Percentiles rank a stretch among this genome's conserved stretches.
These are phyloP conservation scores for Penicillium sp. DNA, from an alignment of 2,329 filamentous ascomycete genomes.

Conservation along the genomic window DNA sequence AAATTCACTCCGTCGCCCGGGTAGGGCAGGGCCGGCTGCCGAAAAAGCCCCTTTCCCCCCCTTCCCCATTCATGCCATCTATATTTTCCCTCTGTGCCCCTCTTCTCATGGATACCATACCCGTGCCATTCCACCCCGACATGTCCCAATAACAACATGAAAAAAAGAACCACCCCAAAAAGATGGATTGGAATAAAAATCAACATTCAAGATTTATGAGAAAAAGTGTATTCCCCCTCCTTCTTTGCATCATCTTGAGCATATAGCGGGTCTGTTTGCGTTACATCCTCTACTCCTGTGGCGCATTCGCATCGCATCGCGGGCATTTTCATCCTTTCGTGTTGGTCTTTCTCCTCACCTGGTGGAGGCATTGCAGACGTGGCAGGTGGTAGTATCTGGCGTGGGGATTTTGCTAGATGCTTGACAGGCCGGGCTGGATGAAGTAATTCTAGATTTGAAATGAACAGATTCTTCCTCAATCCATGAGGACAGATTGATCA, in stretches of 20 bases:
- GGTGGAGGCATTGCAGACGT: background rate
- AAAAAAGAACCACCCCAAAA: constrained; percentile 9
- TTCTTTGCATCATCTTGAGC: constrained; percentile 9
- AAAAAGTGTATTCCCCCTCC: constrained; percentile 6
- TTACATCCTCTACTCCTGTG: constrained; percentile 12
- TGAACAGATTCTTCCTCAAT: background rate
- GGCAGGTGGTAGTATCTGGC: background rate
- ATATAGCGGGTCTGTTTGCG: constrained; percentile 13
- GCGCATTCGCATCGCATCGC: constrained; percentile 19
- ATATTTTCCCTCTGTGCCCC: constrained; percentile 9
- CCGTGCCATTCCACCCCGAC: constrained; percentile 13
- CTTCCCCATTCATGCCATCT: constrained; percentile 14
- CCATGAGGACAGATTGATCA: background rate
- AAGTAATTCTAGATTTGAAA: constrained; percentile 7
- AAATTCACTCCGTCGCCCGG: background rate
- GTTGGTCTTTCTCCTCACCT: background rate
- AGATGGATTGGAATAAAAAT: constrained; percentile 14
- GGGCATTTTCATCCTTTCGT: constrained; percentile 10
- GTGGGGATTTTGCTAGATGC: no score
- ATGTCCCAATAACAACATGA: constrained; percentile 1
- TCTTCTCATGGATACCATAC: constrained; percentile 26
- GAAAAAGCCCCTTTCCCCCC: background rate
- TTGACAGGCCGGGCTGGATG: background rate
- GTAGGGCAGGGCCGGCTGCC: background rate
- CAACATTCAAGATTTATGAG: constrained; percentile 8